A percentile compares a stretch with the other conserved stretches of the same genome.
Conservation (phyloP, 164 flowering plant genomes). For the Stephania japonica region DNA sequence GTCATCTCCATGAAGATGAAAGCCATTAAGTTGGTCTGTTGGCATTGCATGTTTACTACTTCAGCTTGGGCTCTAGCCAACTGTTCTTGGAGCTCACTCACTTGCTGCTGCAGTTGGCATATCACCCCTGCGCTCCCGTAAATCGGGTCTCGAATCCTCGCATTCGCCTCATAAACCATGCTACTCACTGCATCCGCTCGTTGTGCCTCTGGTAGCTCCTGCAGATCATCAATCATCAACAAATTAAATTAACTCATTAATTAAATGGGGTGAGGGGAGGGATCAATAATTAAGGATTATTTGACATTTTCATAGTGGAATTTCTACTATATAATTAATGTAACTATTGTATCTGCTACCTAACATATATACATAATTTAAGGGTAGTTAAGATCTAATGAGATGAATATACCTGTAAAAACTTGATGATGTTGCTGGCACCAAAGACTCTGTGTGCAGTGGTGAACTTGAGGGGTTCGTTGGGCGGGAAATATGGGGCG, state of each 20-base stretch:
- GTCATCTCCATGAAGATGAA: constrained; percentile 48
- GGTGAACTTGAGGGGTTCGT: constrained; percentile 70
- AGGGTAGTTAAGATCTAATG: too few relatives aligned
- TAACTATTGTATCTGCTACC: too few relatives aligned
- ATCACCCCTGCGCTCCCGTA: constrained; percentile 73
- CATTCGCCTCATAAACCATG: constrained; percentile 79
- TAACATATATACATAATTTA: too few relatives aligned
- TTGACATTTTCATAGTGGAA: background rate
- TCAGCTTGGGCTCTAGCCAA: constrained; percentile 67
- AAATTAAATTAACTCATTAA: too few relatives aligned
- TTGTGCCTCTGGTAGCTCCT: constrained; percentile 65
- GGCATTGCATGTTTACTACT: constrained; percentile 41
- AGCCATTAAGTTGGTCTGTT: constrained; percentile 43
- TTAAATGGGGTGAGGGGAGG: too few relatives aligned
- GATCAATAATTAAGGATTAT: background rate
- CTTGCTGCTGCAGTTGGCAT: constrained; percentile 65
- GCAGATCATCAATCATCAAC: background rate
- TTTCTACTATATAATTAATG: too few relatives aligned
- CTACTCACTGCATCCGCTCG: constrained; percentile 78
- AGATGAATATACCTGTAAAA: constrained; percentile 45
- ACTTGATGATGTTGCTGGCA: constrained; percentile 81
- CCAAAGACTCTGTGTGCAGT: constrained; percentile 78
- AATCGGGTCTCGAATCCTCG: constrained; percentile 64
- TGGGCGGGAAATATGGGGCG: constrained; percentile 80
- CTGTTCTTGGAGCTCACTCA: constrained; percentile 55